These are phyloP conservation scores for Trichoderma orchidacearum DNA, from an alignment of 495 filamentous ascomycete genomes.

Conservation along the genomic window DNA sequence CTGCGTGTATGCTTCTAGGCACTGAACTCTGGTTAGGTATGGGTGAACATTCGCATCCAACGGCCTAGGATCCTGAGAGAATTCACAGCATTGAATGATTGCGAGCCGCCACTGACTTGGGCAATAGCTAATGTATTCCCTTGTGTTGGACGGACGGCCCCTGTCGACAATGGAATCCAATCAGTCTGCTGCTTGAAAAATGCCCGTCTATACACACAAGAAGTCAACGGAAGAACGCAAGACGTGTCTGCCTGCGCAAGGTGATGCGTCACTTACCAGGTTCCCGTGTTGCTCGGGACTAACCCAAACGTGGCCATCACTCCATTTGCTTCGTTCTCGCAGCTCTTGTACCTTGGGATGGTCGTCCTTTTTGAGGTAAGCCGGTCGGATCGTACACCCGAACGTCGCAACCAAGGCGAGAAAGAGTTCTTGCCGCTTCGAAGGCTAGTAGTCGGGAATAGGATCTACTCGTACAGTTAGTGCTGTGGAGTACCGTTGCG, in stretches of 20 bases:
- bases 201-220: constrained; percentile 31
- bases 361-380: constrained; percentile 44
- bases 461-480: constrained; percentile 23
- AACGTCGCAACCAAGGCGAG: constrained; percentile 54
- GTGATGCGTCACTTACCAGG: constrained; percentile 24
- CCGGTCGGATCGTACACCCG: constrained; percentile 48
- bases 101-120: constrained; percentile 53
- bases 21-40: constrained; percentile 59
- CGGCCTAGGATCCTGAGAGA: constrained; percentile 52
- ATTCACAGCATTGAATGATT: constrained; percentile 68
- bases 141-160: constrained; percentile 55
- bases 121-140: constrained; percentile 52
- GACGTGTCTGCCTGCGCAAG: background rate
- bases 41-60: constrained; percentile 69
- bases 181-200: constrained; percentile 70
- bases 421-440: constrained; percentile 49
- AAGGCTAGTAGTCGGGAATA: constrained; percentile 49
- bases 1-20: constrained; percentile 50
- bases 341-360: constrained; percentile 57
- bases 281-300: constrained; percentile 62
- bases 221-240: background rate
- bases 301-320: constrained; percentile 57
- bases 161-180: constrained; percentile 54
- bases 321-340: constrained; percentile 48
- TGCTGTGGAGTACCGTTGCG: background rate